A percentile compares a stretch with the other conserved stretches of the same genome.
phyloP scores from a whole-genome alignment of 225 moss, liverwort and hornwort genomes.

The Takakia lepidozioides region DNA sequence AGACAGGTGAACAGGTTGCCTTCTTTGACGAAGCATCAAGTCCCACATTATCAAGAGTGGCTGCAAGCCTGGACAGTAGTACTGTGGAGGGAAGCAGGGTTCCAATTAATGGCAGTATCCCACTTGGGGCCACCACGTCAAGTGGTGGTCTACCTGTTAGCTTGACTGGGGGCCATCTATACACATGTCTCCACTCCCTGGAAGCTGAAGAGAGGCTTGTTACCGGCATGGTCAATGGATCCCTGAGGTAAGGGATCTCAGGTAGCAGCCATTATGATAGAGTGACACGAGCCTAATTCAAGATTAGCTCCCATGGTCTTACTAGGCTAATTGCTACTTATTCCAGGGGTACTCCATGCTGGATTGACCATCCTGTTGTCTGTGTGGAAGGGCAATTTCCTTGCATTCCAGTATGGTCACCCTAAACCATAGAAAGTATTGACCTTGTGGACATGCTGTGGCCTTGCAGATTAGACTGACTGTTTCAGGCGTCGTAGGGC shows the following conservation, averaged over 20 bases:
- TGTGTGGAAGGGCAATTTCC: too few relatives aligned
- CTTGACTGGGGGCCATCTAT: slow-evolving; percentile 48
- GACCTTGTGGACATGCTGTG: too few relatives aligned
- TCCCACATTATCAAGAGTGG: slow-evolving; percentile 27
- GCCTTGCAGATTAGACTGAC: too few relatives aligned
- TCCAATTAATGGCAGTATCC: slow-evolving; percentile 17
- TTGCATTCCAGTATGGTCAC: too few relatives aligned
- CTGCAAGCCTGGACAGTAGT: slow-evolving; percentile 17
- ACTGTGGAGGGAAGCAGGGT: slow-evolving; percentile 40
- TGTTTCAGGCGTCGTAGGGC: too few relatives aligned
- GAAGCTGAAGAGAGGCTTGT: slow-evolving; percentile 72
- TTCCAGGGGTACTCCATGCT: too few relatives aligned
- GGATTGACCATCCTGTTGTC: too few relatives aligned
- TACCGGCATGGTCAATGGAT: slow-evolving; percentile 65
- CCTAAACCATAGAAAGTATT: too few relatives aligned
- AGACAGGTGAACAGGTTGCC: slow-evolving; percentile 61
- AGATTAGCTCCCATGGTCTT: too few relatives aligned
- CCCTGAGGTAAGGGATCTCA: slow-evolving; percentile 38
- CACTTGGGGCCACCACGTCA: slow-evolving; percentile 29
- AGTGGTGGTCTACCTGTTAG: slow-evolving; percentile 25
- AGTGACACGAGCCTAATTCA: too few relatives aligned
- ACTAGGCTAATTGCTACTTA: too few relatives aligned
- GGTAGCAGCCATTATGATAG: too few relatives aligned
- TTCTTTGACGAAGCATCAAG: slow-evolving; percentile 48
- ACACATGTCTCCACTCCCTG: slow-evolving; percentile 69